A percentile compares a stretch with the other conserved stretches of the same genome.
These are phyloP conservation scores for Tuber umbilicatum DNA, from an alignment of 495 filamentous ascomycete genomes.

Conservation along the genomic window DNA sequence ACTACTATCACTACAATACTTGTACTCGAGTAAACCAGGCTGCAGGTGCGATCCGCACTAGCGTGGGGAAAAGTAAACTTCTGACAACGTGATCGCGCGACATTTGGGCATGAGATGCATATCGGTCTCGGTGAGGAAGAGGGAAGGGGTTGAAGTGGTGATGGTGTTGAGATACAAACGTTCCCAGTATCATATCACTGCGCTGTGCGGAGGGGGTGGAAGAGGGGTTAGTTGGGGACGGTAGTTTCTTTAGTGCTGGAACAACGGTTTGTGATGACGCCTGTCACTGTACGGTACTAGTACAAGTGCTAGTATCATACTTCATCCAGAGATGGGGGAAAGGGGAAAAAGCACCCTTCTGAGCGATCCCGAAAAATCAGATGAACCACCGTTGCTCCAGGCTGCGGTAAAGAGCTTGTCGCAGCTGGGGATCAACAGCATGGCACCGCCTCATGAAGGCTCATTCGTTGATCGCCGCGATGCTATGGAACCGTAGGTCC, in stretches of 20 bases:
- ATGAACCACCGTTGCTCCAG: conserved; percentile 29
- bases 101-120: background rate
- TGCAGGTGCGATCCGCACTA: background rate
- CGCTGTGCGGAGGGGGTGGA: background rate
- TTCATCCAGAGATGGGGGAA: background rate
- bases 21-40: background rate
- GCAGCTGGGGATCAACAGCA: conserved; percentile 26
- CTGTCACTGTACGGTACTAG: background rate
- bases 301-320: too few relatives aligned
- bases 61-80: background rate
- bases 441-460: conserved; percentile 11
- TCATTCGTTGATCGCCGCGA: conserved; percentile 27
- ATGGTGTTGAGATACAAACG: background rate
- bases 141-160: background rate
- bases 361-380: conserved; percentile 38
- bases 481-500: conserved; percentile 35
- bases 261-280: conserved; percentile 1
- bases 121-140: background rate
- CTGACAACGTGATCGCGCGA: conserved; percentile 33
- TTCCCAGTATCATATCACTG: background rate
- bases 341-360: conserved; percentile 4
- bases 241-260: background rate
- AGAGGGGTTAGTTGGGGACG: background rate
- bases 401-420: conserved; percentile 23
- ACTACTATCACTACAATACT: background rate